These are phyloP conservation scores for Datisca glomerata DNA, from an alignment of 306 rosid genomes.

Conservation along the genomic window DNA sequence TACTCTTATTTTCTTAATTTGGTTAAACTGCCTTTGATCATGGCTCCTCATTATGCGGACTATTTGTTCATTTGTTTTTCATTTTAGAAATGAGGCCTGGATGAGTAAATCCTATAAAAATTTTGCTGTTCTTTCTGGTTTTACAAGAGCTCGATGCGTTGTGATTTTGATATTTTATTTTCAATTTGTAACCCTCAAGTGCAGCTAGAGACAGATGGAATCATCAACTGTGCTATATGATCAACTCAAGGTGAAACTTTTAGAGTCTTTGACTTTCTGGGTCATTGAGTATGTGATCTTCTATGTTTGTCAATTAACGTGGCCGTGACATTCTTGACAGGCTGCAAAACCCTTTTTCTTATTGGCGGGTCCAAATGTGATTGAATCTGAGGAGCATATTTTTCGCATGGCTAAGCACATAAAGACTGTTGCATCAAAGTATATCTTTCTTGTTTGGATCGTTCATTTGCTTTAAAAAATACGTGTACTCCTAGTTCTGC, in stretches of 20 bases:
- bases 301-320: not conserved
- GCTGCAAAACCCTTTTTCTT: constrained; percentile 77
- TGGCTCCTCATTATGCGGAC: too few species aligned
- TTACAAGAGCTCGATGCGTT: too few species aligned
- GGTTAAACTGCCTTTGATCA: too few species aligned
- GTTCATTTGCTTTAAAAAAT: not conserved
- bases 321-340: constrained; percentile 27
- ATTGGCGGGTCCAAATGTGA: constrained; percentile 93
- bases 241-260: not conserved
- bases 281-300: constrained; percentile 3
- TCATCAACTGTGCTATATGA: not conserved
- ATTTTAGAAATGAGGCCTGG: too few species aligned
- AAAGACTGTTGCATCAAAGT: constrained; percentile 61
- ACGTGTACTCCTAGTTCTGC: not conserved
- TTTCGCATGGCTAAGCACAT: constrained; percentile 69
- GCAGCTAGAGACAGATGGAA: not conserved
- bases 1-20: too few species aligned
- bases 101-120: too few species aligned
- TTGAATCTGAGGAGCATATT: constrained; percentile 85
- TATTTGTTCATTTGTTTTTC: too few species aligned
- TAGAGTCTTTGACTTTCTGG: not conserved
- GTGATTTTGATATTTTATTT: too few species aligned
- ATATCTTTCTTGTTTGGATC: constrained; percentile 9
- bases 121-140: too few species aligned
- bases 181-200: not conserved